These are phyloP conservation scores for Pisolithus microcarpus DNA, from an alignment of 768 basidiomycete species.

Conservation along the genomic window DNA sequence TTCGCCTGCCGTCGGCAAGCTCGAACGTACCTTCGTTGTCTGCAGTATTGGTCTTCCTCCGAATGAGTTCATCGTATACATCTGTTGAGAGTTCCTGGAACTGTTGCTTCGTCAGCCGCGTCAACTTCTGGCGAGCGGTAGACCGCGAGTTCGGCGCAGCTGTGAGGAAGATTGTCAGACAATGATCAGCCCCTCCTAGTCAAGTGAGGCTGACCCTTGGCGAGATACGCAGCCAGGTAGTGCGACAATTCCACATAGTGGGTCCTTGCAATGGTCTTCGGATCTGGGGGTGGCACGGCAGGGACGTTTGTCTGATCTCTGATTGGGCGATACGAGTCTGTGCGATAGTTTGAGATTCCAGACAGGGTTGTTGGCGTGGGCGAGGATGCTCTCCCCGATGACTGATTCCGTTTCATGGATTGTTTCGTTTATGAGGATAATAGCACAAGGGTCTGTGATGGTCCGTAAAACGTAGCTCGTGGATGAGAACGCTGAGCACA, in stretches of 20 bases:
- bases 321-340: slow-evolving; percentile 66
- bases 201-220: slow-evolving; percentile 47
- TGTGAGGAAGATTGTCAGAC: slow-evolving; percentile 20
- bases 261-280: slow-evolving; percentile 53
- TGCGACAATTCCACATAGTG: slow-evolving; percentile 69
- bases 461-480: no score
- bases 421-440: no score
- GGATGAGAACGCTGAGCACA: no score
- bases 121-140: slow-evolving; percentile 85
- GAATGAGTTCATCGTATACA: slow-evolving; percentile 91
- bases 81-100: slow-evolving; percentile 98
- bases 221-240: slow-evolving; percentile 68
- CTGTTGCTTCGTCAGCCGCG: slow-evolving; percentile 88
- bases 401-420: slow-evolving; percentile 48
- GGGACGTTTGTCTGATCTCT: slow-evolving; percentile 42
- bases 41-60: slow-evolving; percentile 55
- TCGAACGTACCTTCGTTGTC: slow-evolving; percentile 57
- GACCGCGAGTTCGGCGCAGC: slow-evolving; percentile 75
- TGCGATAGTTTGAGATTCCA: slow-evolving; percentile 82
- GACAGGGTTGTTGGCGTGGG: slow-evolving; percentile 85
- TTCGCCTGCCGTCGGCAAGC: slow-evolving; percentile 3
- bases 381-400: slow-evolving; percentile 49
- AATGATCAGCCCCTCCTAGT: background rate
- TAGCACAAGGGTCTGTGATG: no score
- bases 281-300: slow-evolving; percentile 51